Base-by-base conservation (phyloP, 1,284 basidiomycete species). In the Cryptococcus sp. region DNA sequence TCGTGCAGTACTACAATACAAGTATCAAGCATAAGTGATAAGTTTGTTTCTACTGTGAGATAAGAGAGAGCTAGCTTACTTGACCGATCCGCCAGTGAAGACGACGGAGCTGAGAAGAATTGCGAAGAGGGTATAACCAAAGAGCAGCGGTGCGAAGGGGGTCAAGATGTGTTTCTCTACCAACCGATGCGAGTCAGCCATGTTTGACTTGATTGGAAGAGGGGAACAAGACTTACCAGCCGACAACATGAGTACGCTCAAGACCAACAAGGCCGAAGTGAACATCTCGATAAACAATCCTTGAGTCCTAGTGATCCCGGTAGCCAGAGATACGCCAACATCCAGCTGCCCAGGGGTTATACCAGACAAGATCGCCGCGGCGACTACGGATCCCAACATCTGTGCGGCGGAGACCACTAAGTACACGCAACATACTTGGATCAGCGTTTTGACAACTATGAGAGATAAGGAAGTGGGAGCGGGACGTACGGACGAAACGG, bases 201-300 rank as follows among this genome's bases (percentile, higher is more conserved):
- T 34, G 13, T 34, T 34, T 34, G 8, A 7, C 26, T 29, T 10
- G 26, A 29, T 10, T 34, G 2, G 29, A 34, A 34, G 29, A 34
- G 29, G 29, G 29, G 29, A 34, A 34, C 3, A 7, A 5, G 3
- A 57, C 61, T 46, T 43, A 63, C 61, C 86, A 15, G 83, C 84
- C 4, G 86, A 84, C 25, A 87, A 73, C 86, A 73, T 74, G 25
- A 73, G 56, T 13, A 72, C 70, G 13, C 54, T 58, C 23, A 72
- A 50, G 39, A 84, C 82, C 38, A 87, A 79, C 16, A 80, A 75
- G 3, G 81, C 75, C 3, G 86, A 87, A 59, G 84, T 82, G 74
- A 88, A 87, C 83, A 87, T 85, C 72, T 88, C 86, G 63, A 87
- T 86, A 74, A 88, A 87, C 8, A 87, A 80, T 5, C 81, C 86